A percentile compares a stretch with the other conserved stretches of the same genome.
Conservation (phyloP, 495 filamentous ascomycete species). For the Hypomontagnella monticulosa region DNA sequence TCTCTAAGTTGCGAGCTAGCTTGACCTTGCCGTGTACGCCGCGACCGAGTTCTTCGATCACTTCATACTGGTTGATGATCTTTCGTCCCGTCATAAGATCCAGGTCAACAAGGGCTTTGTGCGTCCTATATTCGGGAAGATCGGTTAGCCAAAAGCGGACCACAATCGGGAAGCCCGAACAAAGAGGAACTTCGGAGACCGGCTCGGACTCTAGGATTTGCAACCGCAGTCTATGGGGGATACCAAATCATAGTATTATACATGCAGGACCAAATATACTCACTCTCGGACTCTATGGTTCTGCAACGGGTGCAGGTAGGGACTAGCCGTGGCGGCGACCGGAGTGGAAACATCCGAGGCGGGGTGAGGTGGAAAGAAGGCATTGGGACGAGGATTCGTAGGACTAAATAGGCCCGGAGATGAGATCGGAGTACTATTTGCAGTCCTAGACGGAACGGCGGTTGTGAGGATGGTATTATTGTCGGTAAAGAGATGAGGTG, state of each 20-base stretch:
- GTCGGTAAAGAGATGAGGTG: slow-evolving; percentile 51
- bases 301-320: slow-evolving; percentile 71
- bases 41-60: slow-evolving; percentile 93
- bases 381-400: slow-evolving; percentile 52
- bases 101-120: slow-evolving; percentile 87
- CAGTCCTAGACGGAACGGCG: slow-evolving; percentile 55
- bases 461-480: slow-evolving; percentile 45
- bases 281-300: slow-evolving; percentile 70
- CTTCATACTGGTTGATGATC: slow-evolving; percentile 95
- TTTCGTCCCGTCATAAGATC: slow-evolving; percentile 91
- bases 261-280: slow-evolving; percentile 37
- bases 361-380: slow-evolving; percentile 44
- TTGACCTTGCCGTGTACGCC: slow-evolving; percentile 98
- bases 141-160: slow-evolving; percentile 18
- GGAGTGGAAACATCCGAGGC: slow-evolving; percentile 61
- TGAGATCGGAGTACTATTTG: slow-evolving; percentile 72
- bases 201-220: background rate
- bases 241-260: background rate
- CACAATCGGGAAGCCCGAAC: background rate
- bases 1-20: slow-evolving; percentile 80
- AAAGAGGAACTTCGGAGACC: slow-evolving; percentile 10
- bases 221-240: background rate
- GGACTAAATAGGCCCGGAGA: slow-evolving; percentile 75
- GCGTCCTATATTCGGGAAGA: slow-evolving; percentile 64
- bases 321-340: slow-evolving; percentile 55